Percentiles rank a stretch among this genome's conserved stretches.
These are phyloP conservation scores for Avena insularis DNA, from an alignment of 176 grass and related monocot genomes.

Conservation along the genomic window DNA sequence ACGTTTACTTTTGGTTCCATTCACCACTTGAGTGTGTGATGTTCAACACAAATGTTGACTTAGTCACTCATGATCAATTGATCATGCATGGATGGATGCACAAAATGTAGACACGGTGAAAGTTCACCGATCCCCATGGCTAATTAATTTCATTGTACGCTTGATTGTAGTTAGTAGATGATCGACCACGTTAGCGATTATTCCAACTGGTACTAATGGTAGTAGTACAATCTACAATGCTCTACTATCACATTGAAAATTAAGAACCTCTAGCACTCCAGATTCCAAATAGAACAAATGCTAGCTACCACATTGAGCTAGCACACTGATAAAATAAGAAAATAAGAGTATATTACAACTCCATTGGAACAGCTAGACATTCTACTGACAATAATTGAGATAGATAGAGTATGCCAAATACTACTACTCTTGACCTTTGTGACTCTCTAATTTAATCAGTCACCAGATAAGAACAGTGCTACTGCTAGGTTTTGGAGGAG, in stretches of 20 bases:
- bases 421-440: no score
- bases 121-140: constrained; percentile 46
- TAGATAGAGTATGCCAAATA: neutral
- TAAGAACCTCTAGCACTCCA: no score
- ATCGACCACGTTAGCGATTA: no score
- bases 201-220: no score
- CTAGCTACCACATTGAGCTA: neutral
- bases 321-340: neutral
- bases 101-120: constrained; percentile 48
- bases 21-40: constrained; percentile 10
- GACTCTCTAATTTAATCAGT: constrained; percentile 22
- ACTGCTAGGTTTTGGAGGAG: no score
- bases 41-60: constrained; percentile 48
- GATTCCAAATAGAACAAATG: no score
- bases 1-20: constrained; percentile 44
- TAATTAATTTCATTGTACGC: no score
- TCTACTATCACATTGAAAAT: no score
- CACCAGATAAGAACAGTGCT: constrained; percentile 11
- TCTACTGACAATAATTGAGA: no score
- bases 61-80: neutral
- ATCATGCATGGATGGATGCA: neutral
- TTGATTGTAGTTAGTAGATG: no score
- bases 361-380: no score
- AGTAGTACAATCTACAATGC: no score
- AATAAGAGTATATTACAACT: neutral